phyloP scores from a whole-genome alignment of 108 stramenopile genomes.

The Mediolabrus comicus region DNA sequence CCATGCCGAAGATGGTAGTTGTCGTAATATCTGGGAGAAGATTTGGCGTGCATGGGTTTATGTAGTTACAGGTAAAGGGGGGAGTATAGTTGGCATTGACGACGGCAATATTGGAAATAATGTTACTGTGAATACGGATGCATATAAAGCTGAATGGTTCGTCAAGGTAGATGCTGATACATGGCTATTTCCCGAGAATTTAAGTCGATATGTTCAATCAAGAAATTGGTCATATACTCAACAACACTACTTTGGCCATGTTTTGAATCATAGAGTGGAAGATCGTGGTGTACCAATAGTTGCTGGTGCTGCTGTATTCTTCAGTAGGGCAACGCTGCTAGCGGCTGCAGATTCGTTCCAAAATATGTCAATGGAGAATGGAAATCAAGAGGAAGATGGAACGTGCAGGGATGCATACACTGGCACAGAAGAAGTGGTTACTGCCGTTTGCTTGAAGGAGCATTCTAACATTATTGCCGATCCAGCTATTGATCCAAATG shows the following conservation, averaged over 20 bases:
- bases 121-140: slow-evolving; percentile 2
- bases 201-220: slow-evolving; percentile 16
- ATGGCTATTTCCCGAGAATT: slow-evolving; percentile 37
- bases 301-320: slow-evolving; percentile 35
- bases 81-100: background rate
- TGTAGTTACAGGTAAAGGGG: slow-evolving; percentile 17
- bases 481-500: slow-evolving; percentile 16
- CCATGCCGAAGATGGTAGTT: slow-evolving; percentile 15
- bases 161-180: slow-evolving; percentile 45
- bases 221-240: slow-evolving; percentile 25
- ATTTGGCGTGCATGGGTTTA: slow-evolving; percentile 33
- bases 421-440: slow-evolving; percentile 33
- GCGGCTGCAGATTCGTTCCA: slow-evolving; percentile 23
- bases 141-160: slow-evolving; percentile 34
- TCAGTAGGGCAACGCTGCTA: slow-evolving; percentile 25
- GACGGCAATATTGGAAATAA: background rate
- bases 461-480: slow-evolving; percentile 21
- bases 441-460: slow-evolving; percentile 34
- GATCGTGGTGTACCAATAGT: slow-evolving; percentile 38
- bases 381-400: slow-evolving; percentile 38
- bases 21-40: slow-evolving; percentile 42
- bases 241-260: slow-evolving; percentile 47
- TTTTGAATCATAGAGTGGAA: slow-evolving; percentile 21
- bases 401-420: slow-evolving; percentile 41
- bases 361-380: slow-evolving; percentile 33